Conservation (phyloP, 805 yeast species). For the Wickerhamomyces strasburgensis region DNA sequence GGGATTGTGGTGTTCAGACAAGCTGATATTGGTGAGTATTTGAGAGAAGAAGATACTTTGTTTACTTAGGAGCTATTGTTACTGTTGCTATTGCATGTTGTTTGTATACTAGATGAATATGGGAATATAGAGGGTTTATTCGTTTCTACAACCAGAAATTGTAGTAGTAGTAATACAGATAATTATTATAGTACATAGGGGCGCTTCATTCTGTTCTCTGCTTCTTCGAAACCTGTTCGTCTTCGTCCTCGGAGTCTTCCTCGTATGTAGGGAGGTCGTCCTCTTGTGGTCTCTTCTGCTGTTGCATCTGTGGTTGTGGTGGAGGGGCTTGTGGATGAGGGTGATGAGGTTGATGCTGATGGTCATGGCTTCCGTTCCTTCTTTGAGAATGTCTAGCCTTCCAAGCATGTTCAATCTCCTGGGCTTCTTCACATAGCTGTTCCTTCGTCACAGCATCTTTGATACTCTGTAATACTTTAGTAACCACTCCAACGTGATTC, state of each 20-base stretch:
- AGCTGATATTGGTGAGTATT: constrained; percentile 94
- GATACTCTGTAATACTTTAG: constrained; percentile 77
- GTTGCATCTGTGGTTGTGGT: constrained; percentile 2
- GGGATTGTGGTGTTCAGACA: constrained; percentile 95
- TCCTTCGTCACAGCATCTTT: constrained; percentile 80
- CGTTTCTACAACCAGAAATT: not conserved
- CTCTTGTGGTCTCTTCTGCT: constrained; percentile 1
- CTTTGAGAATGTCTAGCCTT: constrained; percentile 42
- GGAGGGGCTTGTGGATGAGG: constrained; percentile 6
- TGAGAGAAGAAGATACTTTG: constrained; percentile 95
- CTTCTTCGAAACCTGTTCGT: constrained; percentile 5
- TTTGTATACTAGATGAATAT: not conserved
- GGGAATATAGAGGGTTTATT: too few relatives aligned
- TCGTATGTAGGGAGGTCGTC: constrained; percentile 9
- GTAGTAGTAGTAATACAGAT: too few relatives aligned
- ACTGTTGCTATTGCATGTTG: not conserved
- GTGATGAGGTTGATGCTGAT: not conserved
- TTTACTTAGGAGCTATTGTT: constrained; percentile 65
- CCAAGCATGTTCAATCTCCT: constrained; percentile 58
- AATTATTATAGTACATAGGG: too few relatives aligned
- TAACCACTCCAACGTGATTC: constrained; percentile 76
- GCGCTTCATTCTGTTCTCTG: constrained; percentile 6
- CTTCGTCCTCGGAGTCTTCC: constrained; percentile 1
- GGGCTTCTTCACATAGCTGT: constrained; percentile 58
- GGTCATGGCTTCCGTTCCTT: constrained; percentile 4